Base-by-base conservation (phyloP, 2,329 filamentous ascomycete genomes). In the Fusarium virguliforme region DNA sequence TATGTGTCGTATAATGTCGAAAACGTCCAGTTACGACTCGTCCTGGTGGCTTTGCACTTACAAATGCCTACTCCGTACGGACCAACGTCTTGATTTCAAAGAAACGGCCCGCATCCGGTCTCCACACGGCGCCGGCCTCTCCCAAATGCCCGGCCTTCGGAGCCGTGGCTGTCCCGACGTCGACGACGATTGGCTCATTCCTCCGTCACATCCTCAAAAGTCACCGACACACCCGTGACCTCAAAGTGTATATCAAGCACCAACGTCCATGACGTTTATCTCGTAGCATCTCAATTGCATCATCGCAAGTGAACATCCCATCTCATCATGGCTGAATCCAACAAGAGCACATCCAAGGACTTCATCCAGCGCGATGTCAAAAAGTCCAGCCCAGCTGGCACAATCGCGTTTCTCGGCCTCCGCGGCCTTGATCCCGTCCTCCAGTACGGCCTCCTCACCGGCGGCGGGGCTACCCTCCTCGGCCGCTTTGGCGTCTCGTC, bases 391-490 rank as follows among this genome's bases (percentile, higher is more conserved):
- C 75, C 76, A 1, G 53, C 73, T 6, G 83, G 82, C 22, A 81
- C 79, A 2, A 65, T 79, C 12, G 81, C 80, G 54, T 84, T 84
- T 72, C 60, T 83, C 68, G 79, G 77, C 30, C 76, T 84, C 18
- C 82, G 83, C 55, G 69, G 77, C 12, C 75, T 81, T 54, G 79
- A 80, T 62, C 66, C 76, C 6, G 22, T 79, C 15, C 75, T 81
- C 3, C 80, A 81, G 67, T 79, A 78, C 62, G 62, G 77, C 38
- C 67, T 81, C 28, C 70, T 81, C 61, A 55, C 75, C 61, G 56
- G 69, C 59, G 67, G 77, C 84, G 63, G 87, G 70, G 76, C 81
- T 18, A 76, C 84, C 28, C 75, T 88, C 41, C 82, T 90, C 67
- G 75, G 83, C 58, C 77, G 75, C 4, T 71, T 88, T 8, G 85